Evolutionary conservation across 352 stramenopile species (phyloP), one percentile per base, ranked within the genome.

Genomic region (Hyaloperonospora brassicae): DNA sequence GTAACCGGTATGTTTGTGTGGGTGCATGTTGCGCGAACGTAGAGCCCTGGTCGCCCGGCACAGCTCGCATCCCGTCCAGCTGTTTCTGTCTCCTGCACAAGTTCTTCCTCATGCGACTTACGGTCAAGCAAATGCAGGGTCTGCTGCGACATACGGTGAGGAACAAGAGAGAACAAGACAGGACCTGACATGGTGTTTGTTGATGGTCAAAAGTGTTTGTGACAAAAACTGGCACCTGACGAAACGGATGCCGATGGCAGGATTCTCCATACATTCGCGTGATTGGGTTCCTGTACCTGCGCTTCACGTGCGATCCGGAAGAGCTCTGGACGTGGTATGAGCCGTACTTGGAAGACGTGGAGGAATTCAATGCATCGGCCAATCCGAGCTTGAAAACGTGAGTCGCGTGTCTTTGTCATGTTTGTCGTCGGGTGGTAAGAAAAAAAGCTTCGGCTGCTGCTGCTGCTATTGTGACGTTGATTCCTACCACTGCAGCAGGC

Each of bases 11-110:
- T 44, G 8, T 21, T 44, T 46, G 17, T 43, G 55, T 41, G 41
- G 36, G n/a, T 44, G 67, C n/a, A 64, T 80, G 24, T 14, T 13
- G 87, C 62, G 38, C 89, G 31, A 25, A 34, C 36, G 21, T 34
- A 73, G 93, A 98, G 56, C 96, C 96, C 11, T 97, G 92, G 66
- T 89, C 93, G 22, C 73, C 87, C 4, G 95, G 92, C 52, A 96
- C 83, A 11, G 81, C 76, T 13, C 75, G 90, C 39, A 91, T 95
- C 45, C 95, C 96, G 34, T 98, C 91, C 5, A 95, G 84, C 8
- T 96, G 93, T 39, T 99, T 98, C 73, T 98, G 96, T 64, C 68
- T 98, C 41, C 71, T 99, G 47, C 81, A 98, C 47, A 97, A 98
- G 64, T 93, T 98, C 42, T 97, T 98, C 55, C 89, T 95, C 12